A percentile compares a stretch with the other conserved stretches of the same genome.
Conservation (phyloP, 2,329 filamentous ascomycete species). For the Colletotrichum chrysophilum region DNA sequence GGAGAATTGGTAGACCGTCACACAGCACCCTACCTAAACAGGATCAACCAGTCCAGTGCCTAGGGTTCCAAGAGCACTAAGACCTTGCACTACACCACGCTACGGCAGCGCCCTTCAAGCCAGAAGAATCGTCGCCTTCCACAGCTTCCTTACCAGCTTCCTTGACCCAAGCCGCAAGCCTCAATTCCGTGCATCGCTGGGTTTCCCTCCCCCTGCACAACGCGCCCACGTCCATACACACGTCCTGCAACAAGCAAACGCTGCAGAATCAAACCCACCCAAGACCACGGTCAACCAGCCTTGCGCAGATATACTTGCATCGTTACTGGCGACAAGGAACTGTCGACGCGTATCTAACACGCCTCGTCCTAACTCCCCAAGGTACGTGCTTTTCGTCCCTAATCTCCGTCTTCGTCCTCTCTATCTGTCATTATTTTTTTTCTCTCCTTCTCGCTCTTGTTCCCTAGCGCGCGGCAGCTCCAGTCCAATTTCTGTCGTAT, state of each 20-base stretch:
- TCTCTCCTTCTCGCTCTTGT: background rate
- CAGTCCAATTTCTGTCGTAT: constrained; percentile 1
- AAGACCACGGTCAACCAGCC: background rate
- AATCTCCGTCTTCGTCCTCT: background rate
- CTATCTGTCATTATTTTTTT: background rate
- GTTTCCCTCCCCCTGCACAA: constrained; percentile 11
- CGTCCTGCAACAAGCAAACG: background rate
- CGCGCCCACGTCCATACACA: background rate
- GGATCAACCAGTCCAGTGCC: background rate
- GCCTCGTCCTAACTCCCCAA: background rate
- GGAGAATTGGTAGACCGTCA: constrained; percentile 16
- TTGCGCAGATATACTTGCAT: background rate
- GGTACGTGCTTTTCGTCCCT: constrained; percentile 12
- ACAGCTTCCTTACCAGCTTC: background rate
- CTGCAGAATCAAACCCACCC: constrained; percentile 11
- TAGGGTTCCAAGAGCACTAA: background rate
- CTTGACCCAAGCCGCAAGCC: constrained; percentile 7
- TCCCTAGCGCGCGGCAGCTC: background rate
- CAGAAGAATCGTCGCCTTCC: constrained; percentile 5
- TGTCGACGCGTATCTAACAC: background rate
- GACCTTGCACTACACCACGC: background rate
- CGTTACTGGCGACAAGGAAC: background rate
- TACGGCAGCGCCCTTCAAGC: background rate
- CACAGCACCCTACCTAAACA: constrained; percentile 9
- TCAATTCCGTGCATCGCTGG: constrained; percentile 7